Evolutionary conservation across 2,329 filamentous ascomycete species (phyloP).

Genomic region (Elsinoe arachidis): DNA sequence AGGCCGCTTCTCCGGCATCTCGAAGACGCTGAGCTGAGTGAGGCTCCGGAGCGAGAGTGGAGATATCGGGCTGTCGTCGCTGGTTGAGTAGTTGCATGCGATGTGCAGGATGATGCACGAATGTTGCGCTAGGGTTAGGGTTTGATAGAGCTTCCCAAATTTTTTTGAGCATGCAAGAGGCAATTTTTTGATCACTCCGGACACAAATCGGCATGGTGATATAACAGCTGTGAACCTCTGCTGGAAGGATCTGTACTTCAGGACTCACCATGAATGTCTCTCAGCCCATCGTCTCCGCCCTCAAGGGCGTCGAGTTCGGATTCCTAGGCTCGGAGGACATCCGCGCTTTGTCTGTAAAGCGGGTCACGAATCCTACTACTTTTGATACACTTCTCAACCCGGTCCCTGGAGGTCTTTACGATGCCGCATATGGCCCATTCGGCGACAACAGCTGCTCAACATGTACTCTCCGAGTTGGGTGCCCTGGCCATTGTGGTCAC

Average conservation of each 20-base stretch:
- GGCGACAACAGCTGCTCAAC: constrained; percentile 86
- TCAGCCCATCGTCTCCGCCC: constrained; percentile 72
- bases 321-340: constrained; percentile 79
- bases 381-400: constrained; percentile 88
- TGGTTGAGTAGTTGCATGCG: not conserved
- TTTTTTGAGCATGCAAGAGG: not conserved
- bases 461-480: constrained; percentile 76
- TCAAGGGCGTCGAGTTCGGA: constrained; percentile 82
- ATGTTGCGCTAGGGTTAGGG: not conserved
- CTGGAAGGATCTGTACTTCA: not conserved
- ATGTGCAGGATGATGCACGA: not conserved
- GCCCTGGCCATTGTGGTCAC: constrained; percentile 88
- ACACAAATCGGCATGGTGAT: not conserved
- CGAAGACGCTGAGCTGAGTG: not conserved
- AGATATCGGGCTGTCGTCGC: not conserved
- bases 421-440: constrained; percentile 83
- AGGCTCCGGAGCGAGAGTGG: not conserved
- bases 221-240: constrained; percentile 16
- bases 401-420: constrained; percentile 83
- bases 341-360: constrained; percentile 80
- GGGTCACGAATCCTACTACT: constrained; percentile 87
- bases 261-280: constrained; percentile 35
- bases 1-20: constrained; percentile 37
- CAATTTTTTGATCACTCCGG: not conserved
- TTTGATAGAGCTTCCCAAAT: not conserved